Evolutionary conservation across 306 rosid genomes (phyloP).

Genomic region (Begonia masoniana): DNA sequence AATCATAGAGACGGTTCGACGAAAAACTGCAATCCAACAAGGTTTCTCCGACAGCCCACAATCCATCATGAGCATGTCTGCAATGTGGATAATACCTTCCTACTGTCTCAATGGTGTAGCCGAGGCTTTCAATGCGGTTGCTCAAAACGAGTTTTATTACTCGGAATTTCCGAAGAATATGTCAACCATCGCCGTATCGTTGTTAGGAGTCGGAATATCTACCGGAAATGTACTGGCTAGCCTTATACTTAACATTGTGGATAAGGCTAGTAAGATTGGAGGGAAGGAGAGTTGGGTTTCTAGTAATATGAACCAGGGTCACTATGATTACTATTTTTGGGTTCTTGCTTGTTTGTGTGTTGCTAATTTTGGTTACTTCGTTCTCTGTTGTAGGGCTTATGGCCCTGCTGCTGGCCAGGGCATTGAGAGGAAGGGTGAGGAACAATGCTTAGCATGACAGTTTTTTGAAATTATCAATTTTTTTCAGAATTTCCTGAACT

Average conservation of each 20-base stretch:
- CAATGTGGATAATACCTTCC: constrained; percentile 13
- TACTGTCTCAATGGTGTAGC: constrained; percentile 3
- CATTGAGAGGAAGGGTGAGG: no score
- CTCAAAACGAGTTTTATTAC: constrained; percentile 19
- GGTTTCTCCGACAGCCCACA: constrained; percentile 11
- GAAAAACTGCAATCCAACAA: constrained; percentile 16
- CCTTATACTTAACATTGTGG: constrained; percentile 6
- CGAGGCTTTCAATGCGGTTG: constrained; percentile 13
- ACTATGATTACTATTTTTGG: constrained; percentile 19
- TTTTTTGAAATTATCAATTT: constrained; percentile 43
- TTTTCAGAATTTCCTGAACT: no score
- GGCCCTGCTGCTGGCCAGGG: constrained; percentile 1
- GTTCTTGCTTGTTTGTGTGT: constrained; percentile 4
- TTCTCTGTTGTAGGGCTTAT: constrained; percentile 12
- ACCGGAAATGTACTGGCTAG: constrained; percentile 9
- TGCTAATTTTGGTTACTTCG: constrained; percentile 9
- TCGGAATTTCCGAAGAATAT: constrained; percentile 12
- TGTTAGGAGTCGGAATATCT: constrained; percentile 2
- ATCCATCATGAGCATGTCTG: constrained; percentile 22
- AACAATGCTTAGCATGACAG: no score
- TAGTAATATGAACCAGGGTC: constrained; percentile 33
- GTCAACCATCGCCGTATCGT: constrained; percentile 14
- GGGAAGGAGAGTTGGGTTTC: constrained; percentile 37
- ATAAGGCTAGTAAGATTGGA: constrained; percentile 16
- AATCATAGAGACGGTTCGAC: constrained; percentile 13